Percentiles rank a stretch among this genome's conserved stretches.
These are phyloP conservation scores for Pyrenula aspistea DNA, from an alignment of 495 filamentous ascomycete genomes.

Conservation along the genomic window DNA sequence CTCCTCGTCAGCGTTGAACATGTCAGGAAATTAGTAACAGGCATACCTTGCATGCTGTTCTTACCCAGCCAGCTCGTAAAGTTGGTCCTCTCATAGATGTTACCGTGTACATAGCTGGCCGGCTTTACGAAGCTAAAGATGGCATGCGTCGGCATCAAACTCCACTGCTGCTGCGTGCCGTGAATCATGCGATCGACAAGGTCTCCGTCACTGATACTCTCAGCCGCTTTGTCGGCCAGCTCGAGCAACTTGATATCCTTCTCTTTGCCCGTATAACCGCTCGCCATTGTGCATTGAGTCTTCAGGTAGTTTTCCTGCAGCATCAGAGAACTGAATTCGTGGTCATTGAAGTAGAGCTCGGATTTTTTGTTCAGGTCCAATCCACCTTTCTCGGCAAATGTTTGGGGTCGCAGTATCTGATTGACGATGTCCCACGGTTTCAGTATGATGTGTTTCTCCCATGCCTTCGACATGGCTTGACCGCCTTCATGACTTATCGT, in stretches of 20 bases:
- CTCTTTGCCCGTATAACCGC: slow-evolving; percentile 46
- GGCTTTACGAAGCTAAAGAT: slow-evolving; percentile 90
- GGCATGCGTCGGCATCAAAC: slow-evolving; percentile 94
- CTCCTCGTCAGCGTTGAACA: slow-evolving; percentile 6
- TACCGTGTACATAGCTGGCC: slow-evolving; percentile 79
- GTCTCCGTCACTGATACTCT: slow-evolving; percentile 94
- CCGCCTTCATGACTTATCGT: slow-evolving; percentile 70
- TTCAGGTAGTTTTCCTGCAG: slow-evolving; percentile 94
- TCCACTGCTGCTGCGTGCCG: slow-evolving; percentile 95
- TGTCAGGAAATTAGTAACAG: neutral
- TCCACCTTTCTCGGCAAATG: slow-evolving; percentile 72
- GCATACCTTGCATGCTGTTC: slow-evolving; percentile 71
- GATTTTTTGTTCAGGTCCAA: slow-evolving; percentile 91
- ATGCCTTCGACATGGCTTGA: slow-evolving; percentile 88
- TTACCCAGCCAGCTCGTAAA: slow-evolving; percentile 93
- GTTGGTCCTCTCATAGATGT: slow-evolving; percentile 42
- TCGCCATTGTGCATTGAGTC: slow-evolving; percentile 57
- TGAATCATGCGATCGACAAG: slow-evolving; percentile 97
- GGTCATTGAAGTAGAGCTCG: slow-evolving; percentile 98
- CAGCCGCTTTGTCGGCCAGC: slow-evolving; percentile 72
- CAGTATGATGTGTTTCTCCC: slow-evolving; percentile 93
- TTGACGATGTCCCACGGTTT: slow-evolving; percentile 97
- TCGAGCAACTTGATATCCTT: slow-evolving; percentile 70
- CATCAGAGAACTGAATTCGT: slow-evolving; percentile 94
- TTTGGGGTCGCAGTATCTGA: slow-evolving; percentile 78